Base-by-base conservation (phyloP, 1,284 basidiomycete species). In the Trametes polyzona region DNA sequence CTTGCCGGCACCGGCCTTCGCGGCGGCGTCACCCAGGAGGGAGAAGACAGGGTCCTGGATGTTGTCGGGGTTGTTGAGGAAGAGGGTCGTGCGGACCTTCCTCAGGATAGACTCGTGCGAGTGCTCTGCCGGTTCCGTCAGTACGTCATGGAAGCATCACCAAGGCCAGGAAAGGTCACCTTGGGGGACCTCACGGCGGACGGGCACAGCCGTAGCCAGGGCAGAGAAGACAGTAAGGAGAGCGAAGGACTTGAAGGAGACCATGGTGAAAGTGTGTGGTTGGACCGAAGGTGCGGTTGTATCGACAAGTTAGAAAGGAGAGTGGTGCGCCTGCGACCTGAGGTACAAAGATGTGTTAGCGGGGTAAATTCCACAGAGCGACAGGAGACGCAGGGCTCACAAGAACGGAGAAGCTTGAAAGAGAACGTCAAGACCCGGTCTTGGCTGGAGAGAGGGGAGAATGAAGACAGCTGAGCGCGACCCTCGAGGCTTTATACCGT, bases 31-130 rank as follows among this genome's bases (percentile, higher is more conserved):
- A 17, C 86, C 87, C 16, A 88, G 76, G 16, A 88, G 80, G 56
- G 77, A 81, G 65, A 88, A 88, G 43, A 88, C 83, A n/a, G 85
- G 76, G 64, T 88, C 86, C 23, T 71, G 65, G 62, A 88, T 85
- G n/a, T 72, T 68, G 57, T 79, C 74, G 4, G 86, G 85, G 70
- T 89, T 89, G 74, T 87, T 82, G 55, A 78, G 62, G 46, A 71
- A 71, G 47, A 88, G 73, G 44, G 70, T 76, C 9, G 71, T 66
- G 29, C 78, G 73, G 44, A 86, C 82, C 47, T 79, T 70, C 5
- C 76, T 77, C 55, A 88, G 69, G 71, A 84, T 79, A 47, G 74
- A 70, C 62, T 87, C 79, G 68, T 88, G 86, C 26, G 84, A 86
- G 73, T 87, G 85, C 71, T 88, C 86, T 86, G 62, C n/a, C 30